Base-by-base conservation (phyloP, 108 stramenopile genomes). In the Cylindrotheca closterium region DNA sequence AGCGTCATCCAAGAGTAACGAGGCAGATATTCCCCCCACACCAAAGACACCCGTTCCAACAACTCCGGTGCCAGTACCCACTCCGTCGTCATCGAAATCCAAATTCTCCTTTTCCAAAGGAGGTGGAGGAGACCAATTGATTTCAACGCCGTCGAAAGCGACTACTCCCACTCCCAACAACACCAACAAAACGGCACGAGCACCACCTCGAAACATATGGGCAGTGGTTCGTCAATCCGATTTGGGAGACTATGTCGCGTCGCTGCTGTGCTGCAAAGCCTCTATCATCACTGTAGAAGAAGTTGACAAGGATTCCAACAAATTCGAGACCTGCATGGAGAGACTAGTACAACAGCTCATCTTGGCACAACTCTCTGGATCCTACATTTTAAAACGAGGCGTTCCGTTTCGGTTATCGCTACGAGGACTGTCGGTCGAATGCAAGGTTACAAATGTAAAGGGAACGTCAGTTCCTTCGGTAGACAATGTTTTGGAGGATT, bases 61-160 rank as follows among this genome's bases (percentile, higher is more conserved):
- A 25, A 1, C 60, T 21, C n/a, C 61, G 24, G 10, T 60, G 26
- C 21, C 69, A 34, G 31, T 29, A 49, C 24, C 72, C 15, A 60
- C 53, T 30, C 31, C 70, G 19, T 78, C 76, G 31, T 62, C 78
- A 26, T 68, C 80, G 32, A 68, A 71, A 66, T 68, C 78, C 51
- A 73, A 69, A 27, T 82, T 84, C 69, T 84, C 83, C 23, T 84
- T 83, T 68, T 78, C 75, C 47, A 78, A 71, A 57, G 81, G 79
- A 25, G 79, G 83, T 10, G 79, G 81, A 10, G 79, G 81, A 18
- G 78, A 84, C 59, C 33, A 47, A 15, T 30, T 86, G 32, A 81
- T 71, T 58, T 70, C 73, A 51, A 62, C 78, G 30, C 50, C 68
- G 29, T 57, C 56, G 21, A 25, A 46, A 30, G 51, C 22, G 15